Evolutionary conservation across 768 basidiomycete species (phyloP).

Genomic region (Hericium rajendrae): DNA sequence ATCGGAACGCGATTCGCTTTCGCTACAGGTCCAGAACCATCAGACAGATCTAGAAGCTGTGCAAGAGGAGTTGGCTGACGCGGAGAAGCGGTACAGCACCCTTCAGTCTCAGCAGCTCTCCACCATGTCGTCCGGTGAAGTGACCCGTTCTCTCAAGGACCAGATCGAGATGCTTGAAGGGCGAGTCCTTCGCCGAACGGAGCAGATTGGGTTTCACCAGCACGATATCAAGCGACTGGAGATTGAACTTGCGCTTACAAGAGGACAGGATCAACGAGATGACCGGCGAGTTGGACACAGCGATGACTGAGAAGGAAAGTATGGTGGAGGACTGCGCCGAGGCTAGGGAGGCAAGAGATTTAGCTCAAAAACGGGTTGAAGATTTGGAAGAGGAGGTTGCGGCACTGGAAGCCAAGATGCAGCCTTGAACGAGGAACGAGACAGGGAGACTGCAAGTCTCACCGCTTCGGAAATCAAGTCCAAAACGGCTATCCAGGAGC

Average conservation of each 20-base stretch:
- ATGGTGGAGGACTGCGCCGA: constrained; percentile 83
- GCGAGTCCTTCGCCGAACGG: constrained; percentile 54
- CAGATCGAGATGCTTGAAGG: constrained; percentile 64
- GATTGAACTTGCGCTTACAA: constrained; percentile 61
- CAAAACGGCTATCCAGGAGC: not conserved
- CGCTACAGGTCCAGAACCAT: constrained; percentile 57
- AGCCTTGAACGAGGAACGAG: constrained; percentile 16
- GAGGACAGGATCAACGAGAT: constrained; percentile 69
- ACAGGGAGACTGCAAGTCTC: constrained; percentile 19
- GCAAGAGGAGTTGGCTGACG: constrained; percentile 43
- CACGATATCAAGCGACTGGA: constrained; percentile 73
- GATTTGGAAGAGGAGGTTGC: constrained; percentile 56
- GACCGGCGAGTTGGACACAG: constrained; percentile 57
- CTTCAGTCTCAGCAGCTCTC: constrained; percentile 63
- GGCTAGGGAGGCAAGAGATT: constrained; percentile 64
- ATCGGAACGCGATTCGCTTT: constrained; percentile 56
- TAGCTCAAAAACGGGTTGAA: constrained; percentile 46
- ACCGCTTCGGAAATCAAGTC: constrained; percentile 8
- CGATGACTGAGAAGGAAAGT: constrained; percentile 58
- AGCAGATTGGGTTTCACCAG: constrained; percentile 70
- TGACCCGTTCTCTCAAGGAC: constrained; percentile 41
- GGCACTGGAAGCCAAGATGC: constrained; percentile 24
- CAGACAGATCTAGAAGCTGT: constrained; percentile 43
- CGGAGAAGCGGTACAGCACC: constrained; percentile 49
- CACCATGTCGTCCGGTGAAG: constrained; percentile 38